Evolutionary conservation across 2,329 filamentous ascomycete genomes (phyloP).

Genomic region (Cercospora sp.): DNA sequence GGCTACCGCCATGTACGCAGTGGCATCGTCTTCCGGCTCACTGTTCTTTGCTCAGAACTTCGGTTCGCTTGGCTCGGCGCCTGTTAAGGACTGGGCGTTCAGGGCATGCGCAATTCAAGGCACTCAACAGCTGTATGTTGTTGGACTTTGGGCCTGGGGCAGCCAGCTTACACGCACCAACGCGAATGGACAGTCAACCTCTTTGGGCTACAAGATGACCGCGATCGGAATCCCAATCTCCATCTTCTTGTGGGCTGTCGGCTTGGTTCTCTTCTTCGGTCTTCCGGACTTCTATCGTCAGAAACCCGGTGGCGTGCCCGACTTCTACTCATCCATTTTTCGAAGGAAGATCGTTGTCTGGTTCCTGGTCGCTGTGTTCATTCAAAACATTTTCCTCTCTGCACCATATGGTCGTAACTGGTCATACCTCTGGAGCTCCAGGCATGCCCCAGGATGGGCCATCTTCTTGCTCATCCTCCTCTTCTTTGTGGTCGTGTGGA

Average conservation of each 20-base stretch:
- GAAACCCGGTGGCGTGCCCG: slow-evolving; percentile 62
- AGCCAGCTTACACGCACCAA: slow-evolving; percentile 53
- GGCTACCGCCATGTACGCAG: slow-evolving; percentile 62
- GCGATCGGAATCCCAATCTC: slow-evolving; percentile 62
- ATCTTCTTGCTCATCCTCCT: slow-evolving; percentile 58
- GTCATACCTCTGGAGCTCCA: slow-evolving; percentile 62
- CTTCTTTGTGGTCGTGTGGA: slow-evolving; percentile 61
- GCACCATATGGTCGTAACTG: slow-evolving; percentile 68
- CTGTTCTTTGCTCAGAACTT: slow-evolving; percentile 68
- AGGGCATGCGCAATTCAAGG: slow-evolving; percentile 67
- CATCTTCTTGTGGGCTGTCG: slow-evolving; percentile 58
- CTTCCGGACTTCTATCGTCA: slow-evolving; percentile 68
- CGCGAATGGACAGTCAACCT: slow-evolving; percentile 43
- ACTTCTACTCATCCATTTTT: slow-evolving; percentile 63
- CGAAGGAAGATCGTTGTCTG: slow-evolving; percentile 66
- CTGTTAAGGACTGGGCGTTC: slow-evolving; percentile 67
- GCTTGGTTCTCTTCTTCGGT: slow-evolving; percentile 58
- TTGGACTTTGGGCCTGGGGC: slow-evolving; percentile 68
- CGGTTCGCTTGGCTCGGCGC: slow-evolving; percentile 54
- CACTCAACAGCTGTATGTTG: slow-evolving; percentile 66
- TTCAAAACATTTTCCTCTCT: slow-evolving; percentile 68
- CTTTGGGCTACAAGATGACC: slow-evolving; percentile 36
- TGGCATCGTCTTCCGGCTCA: slow-evolving; percentile 63
- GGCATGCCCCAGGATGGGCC: slow-evolving; percentile 58
- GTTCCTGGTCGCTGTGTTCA: slow-evolving; percentile 64